Conservation (phyloP, 208 protist genomes). For the Trypanosoma vivax region DNA sequence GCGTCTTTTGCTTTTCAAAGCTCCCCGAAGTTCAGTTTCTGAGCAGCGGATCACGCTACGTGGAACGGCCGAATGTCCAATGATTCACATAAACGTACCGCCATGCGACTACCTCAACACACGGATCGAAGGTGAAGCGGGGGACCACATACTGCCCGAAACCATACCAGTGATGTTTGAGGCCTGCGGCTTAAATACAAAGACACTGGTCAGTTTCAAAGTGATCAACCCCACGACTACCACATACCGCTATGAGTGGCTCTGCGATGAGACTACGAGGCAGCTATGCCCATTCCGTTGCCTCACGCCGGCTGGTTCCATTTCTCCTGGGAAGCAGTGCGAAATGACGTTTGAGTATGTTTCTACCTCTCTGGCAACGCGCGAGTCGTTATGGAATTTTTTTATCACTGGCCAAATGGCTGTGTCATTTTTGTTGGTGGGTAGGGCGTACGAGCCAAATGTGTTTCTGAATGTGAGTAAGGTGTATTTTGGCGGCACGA, state of each 20-base stretch:
- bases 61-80: constrained; percentile 84
- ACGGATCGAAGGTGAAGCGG: constrained; percentile 56
- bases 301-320: constrained; percentile 68
- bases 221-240: constrained; percentile 93
- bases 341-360: constrained; percentile 95
- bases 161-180: constrained; percentile 75
- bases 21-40: constrained; percentile 45
- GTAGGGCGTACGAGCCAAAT: constrained; percentile 88
- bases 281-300: constrained; percentile 84
- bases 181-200: constrained; percentile 81
- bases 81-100: constrained; percentile 95
- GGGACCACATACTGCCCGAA: constrained; percentile 25
- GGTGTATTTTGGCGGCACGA: constrained; percentile 89
- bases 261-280: constrained; percentile 28
- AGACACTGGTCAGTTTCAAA: constrained; percentile 85
- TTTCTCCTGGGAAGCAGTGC: constrained; percentile 83
- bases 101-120: constrained; percentile 83
- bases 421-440: constrained; percentile 93
- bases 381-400: constrained; percentile 92
- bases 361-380: constrained; percentile 71
- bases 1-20: constrained; percentile 35
- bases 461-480: constrained; percentile 86
- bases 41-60: constrained; percentile 57
- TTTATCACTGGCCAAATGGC: constrained; percentile 70
- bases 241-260: constrained; percentile 93